Percentiles rank a stretch among this genome's conserved stretches.
Conservation (phyloP, 2,329 filamentous ascomycete genomes). For the Pseudocercospora cruenta region DNA sequence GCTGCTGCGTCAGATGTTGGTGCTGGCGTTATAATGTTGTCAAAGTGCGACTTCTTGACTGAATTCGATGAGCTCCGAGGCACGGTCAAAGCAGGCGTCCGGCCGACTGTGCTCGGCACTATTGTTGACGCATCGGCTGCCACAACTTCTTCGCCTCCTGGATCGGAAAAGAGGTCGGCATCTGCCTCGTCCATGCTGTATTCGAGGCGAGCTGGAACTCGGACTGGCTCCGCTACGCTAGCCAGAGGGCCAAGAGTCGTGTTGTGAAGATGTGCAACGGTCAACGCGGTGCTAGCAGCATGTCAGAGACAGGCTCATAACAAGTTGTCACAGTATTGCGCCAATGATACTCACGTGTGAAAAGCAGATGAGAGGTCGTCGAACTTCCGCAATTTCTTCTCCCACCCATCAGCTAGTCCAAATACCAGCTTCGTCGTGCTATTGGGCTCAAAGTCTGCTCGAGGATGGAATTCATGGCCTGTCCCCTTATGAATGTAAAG, state of each 20-base stretch:
- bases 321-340: neutral
- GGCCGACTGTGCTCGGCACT: constrained; percentile 8
- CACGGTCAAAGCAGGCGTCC: constrained; percentile 17
- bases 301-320: constrained; percentile 11
- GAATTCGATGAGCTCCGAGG: neutral
- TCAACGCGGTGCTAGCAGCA: constrained; percentile 24
- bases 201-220: constrained; percentile 17
- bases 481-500: constrained; percentile 50
- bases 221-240: constrained; percentile 6
- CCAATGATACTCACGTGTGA: constrained; percentile 41
- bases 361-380: constrained; percentile 43
- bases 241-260: constrained; percentile 11
- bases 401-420: constrained; percentile 44
- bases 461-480: constrained; percentile 45
- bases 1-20: constrained; percentile 8
- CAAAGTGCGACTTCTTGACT: neutral
- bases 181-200: constrained; percentile 11
- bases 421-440: constrained; percentile 41
- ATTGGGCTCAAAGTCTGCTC: constrained; percentile 42
- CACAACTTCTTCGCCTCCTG: neutral
- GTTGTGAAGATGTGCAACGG: constrained; percentile 25
- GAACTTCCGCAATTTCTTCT: constrained; percentile 39
- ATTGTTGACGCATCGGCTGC: neutral
- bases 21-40: constrained; percentile 9
- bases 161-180: neutral